A percentile compares a stretch with the other conserved stretches of the same genome.
Evolutionary conservation across 331 rosid genomes (phyloP).

Genomic region (Telfairia occidentalis): DNA sequence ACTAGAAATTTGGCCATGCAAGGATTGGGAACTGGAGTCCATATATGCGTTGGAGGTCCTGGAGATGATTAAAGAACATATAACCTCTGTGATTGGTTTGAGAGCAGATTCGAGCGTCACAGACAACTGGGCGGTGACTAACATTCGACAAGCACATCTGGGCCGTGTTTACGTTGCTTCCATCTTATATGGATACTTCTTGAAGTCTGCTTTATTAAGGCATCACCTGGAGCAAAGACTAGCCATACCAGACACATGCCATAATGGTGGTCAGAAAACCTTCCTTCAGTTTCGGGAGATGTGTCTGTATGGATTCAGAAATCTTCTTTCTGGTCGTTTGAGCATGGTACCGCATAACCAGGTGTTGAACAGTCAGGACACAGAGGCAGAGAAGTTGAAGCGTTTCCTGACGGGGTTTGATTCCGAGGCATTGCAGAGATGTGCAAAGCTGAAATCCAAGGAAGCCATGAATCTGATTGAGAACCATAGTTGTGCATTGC

Average conservation of each 20-base stretch:
- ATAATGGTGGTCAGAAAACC: conserved; percentile 26
- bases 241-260: conserved; percentile 33
- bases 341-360: conserved; percentile 22
- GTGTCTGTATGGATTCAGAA: conserved; percentile 35
- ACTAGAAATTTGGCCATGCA: conserved; percentile 81
- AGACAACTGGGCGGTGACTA: conserved; percentile 78
- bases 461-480: conserved; percentile 63
- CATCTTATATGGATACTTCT: conserved; percentile 74
- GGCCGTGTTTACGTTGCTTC: conserved; percentile 61
- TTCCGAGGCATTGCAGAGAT: conserved; percentile 56
- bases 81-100: conserved; percentile 61
- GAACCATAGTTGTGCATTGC: conserved; percentile 60
- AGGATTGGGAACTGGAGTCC: conserved; percentile 90
- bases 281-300: conserved; percentile 28
- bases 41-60: conserved; percentile 56
- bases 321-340: conserved; percentile 29
- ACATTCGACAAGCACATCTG: conserved; percentile 39
- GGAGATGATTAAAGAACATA: conserved; percentile 76
- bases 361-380: conserved; percentile 26
- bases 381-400: conserved; percentile 35
- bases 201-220: conserved; percentile 69
- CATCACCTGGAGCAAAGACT: conserved; percentile 55
- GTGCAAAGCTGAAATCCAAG: conserved; percentile 71
- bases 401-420: conserved; percentile 55
- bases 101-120: conserved; percentile 69